Evolutionary conservation across 768 basidiomycete species (phyloP).

Genomic region (Russula sp.): DNA sequence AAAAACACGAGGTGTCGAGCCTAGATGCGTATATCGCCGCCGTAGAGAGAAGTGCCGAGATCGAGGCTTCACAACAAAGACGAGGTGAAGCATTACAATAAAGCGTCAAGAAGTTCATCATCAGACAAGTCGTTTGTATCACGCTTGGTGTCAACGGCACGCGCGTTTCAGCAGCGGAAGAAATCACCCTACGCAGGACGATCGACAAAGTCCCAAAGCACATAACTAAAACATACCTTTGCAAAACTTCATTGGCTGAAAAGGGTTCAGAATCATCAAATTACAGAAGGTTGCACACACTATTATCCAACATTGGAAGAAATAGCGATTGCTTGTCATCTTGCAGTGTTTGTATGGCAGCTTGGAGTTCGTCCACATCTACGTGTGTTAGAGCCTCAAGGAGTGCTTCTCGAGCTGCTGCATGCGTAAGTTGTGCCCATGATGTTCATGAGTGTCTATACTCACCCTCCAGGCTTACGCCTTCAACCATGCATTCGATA

Average conservation of each 20-base stretch:
- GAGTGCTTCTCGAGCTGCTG: conserved; percentile 6
- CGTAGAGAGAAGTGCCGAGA: conserved; percentile 1
- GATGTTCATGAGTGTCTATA: no score
- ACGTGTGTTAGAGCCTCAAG: conserved; percentile 1
- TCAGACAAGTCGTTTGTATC: conserved; percentile 1
- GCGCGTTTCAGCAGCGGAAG: not conserved
- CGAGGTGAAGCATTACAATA: not conserved
- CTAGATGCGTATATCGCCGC: not conserved
- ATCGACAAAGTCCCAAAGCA: not conserved
- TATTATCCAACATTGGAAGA: not conserved
- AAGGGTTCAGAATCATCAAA: not conserved
- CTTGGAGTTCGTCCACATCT: not conserved
- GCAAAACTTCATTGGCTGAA: not conserved
- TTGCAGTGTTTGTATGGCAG: conserved; percentile 2
- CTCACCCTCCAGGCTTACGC: not conserved
- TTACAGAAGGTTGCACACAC: not conserved
- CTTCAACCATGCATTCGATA: not conserved
- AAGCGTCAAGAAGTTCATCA: conserved; percentile 13
- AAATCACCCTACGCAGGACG: not conserved
- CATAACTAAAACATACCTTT: not conserved
- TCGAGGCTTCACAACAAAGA: not conserved
- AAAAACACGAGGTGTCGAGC: not conserved
- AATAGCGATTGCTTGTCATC: conserved; percentile 7
- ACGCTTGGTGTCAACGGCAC: not conserved
- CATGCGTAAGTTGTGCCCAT: not conserved